These are phyloP conservation scores for Cryptococcus hybrid DNA, from an alignment of 1,284 basidiomycete species.

Conservation along the genomic window DNA sequence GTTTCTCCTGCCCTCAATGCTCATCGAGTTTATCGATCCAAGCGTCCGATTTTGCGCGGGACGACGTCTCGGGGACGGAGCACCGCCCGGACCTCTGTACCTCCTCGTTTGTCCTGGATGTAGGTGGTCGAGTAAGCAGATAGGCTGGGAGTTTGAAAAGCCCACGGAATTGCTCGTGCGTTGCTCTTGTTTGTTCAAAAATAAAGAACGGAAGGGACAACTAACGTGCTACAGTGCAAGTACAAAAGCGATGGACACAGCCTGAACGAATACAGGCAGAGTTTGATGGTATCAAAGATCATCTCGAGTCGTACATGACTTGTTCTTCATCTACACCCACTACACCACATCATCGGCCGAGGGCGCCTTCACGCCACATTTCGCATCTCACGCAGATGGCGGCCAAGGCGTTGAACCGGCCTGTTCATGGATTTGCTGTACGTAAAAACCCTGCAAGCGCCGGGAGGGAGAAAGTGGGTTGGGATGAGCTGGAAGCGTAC, in stretches of 20 bases:
- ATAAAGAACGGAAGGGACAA: too few relatives aligned
- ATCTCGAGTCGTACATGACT: slow-evolving; percentile 79
- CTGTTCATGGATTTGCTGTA: slow-evolving; percentile 23
- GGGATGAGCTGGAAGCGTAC: slow-evolving; percentile 45
- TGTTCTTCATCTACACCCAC: slow-evolving; percentile 14
- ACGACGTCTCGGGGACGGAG: slow-evolving; percentile 44
- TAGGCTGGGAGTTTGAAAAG: slow-evolving; percentile 92
- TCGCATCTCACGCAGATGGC: slow-evolving; percentile 45
- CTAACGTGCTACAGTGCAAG: slow-evolving; percentile 61
- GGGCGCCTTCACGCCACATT: slow-evolving; percentile 40
- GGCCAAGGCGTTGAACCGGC: slow-evolving; percentile 34
- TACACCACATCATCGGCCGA: slow-evolving; percentile 6
- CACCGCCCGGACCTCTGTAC: slow-evolving; percentile 71
- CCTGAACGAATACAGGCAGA: slow-evolving; percentile 73
- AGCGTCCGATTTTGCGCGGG: slow-evolving; percentile 61
- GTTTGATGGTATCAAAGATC: slow-evolving; percentile 88
- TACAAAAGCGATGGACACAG: slow-evolving; percentile 83
- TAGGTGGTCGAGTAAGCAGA: slow-evolving; percentile 88
- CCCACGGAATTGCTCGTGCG: slow-evolving; percentile 85
- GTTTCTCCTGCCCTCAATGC: slow-evolving; percentile 94
- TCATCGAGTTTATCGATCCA: slow-evolving; percentile 83
- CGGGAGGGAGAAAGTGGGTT: slow-evolving; percentile 17
- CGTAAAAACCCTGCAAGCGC: slow-evolving; percentile 1
- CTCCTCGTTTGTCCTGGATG: slow-evolving; percentile 89
- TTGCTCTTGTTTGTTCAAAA: background rate